phyloP scores from a whole-genome alignment of 495 filamentous ascomycete species.

The Evernia prunastri region DNA sequence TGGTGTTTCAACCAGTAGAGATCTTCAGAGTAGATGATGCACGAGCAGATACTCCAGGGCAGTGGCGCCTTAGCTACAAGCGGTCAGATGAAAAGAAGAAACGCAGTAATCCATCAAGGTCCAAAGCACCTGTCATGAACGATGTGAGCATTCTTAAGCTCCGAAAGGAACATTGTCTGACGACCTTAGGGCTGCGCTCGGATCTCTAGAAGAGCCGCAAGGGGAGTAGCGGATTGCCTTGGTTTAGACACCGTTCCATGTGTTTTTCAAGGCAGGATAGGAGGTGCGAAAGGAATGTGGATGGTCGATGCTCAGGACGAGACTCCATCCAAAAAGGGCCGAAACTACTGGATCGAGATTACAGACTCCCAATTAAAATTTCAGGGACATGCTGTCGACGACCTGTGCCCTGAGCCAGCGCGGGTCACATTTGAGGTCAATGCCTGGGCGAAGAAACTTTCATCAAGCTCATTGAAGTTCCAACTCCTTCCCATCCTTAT shows the following conservation, averaged over 20 bases:
- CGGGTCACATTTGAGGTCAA: slow-evolving; percentile 70
- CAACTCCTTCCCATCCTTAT: slow-evolving; percentile 75
- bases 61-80: slow-evolving; percentile 16
- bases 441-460: slow-evolving; percentile 53
- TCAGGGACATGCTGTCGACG: slow-evolving; percentile 48
- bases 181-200: slow-evolving; percentile 52
- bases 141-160: slow-evolving; percentile 41
- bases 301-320: slow-evolving; percentile 53
- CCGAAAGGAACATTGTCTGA: neutral
- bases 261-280: slow-evolving; percentile 74
- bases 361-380: slow-evolving; percentile 78
- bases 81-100: slow-evolving; percentile 23
- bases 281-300: slow-evolving; percentile 86
- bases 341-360: slow-evolving; percentile 66
- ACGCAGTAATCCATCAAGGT: neutral
- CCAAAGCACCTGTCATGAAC: slow-evolving; percentile 57
- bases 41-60: slow-evolving; percentile 15
- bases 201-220: slow-evolving; percentile 60
- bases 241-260: slow-evolving; percentile 59
- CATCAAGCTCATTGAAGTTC: slow-evolving; percentile 60
- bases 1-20: slow-evolving; percentile 39
- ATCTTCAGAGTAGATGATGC: slow-evolving; percentile 32
- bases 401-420: slow-evolving; percentile 37
- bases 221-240: slow-evolving; percentile 51
- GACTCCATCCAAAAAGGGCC: slow-evolving; percentile 29